These are phyloP conservation scores for Penicillium parvum DNA, from an alignment of 495 filamentous ascomycete genomes.

Conservation along the genomic window DNA sequence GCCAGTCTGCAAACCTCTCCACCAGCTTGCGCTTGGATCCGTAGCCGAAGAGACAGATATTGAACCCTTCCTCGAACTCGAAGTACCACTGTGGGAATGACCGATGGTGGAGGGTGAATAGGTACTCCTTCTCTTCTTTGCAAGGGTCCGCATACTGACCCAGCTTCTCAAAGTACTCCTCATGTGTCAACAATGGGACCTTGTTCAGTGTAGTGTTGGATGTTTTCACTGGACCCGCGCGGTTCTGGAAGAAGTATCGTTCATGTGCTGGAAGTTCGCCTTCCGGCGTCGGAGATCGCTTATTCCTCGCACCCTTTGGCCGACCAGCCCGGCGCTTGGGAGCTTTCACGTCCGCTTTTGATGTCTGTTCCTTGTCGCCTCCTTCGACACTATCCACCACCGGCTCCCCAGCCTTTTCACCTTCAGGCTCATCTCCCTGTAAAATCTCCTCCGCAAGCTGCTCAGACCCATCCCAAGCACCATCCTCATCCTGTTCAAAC, in stretches of 20 bases:
- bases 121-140: conserved; percentile 60
- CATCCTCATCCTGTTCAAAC: conserved; percentile 68
- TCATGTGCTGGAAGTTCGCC: conserved; percentile 79
- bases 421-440: conserved; percentile 38
- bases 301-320: conserved; percentile 57
- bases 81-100: conserved; percentile 92
- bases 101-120: conserved; percentile 69
- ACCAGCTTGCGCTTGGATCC: conserved; percentile 80
- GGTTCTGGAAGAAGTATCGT: conserved; percentile 90
- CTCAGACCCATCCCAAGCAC: conserved; percentile 70
- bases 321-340: conserved; percentile 55
- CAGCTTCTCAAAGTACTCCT: conserved; percentile 79
- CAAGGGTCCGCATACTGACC: conserved; percentile 67
- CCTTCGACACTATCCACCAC: conserved; percentile 37
- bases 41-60: conserved; percentile 86
- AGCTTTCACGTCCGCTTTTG: conserved; percentile 36
- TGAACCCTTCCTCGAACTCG: conserved; percentile 85
- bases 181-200: conserved; percentile 73
- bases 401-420: conserved; percentile 35
- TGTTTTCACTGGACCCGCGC: conserved; percentile 72
- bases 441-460: conserved; percentile 69
- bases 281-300: conserved; percentile 75
- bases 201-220: conserved; percentile 81
- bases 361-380: conserved; percentile 25
- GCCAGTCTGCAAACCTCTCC: conserved; percentile 69